Conservation (phyloP, 1,284 basidiomycete genomes). For the Trametes pubescens region DNA sequence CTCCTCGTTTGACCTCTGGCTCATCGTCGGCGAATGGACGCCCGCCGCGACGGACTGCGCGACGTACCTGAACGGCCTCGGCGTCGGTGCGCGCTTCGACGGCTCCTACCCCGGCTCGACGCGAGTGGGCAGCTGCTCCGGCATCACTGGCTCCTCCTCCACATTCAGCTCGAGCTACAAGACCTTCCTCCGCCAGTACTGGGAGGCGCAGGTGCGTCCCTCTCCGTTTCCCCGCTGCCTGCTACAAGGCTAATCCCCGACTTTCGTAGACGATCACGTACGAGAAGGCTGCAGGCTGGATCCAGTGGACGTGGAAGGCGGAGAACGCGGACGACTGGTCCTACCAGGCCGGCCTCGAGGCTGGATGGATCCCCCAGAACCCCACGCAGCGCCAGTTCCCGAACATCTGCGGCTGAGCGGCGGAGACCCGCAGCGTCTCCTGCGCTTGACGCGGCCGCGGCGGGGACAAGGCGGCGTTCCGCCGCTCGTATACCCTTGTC, state of each 20-base stretch:
- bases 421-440: not conserved
- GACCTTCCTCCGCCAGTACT: constrained; percentile 82
- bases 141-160: constrained; percentile 74
- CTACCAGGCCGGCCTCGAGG: constrained; percentile 77
- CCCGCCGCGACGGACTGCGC: constrained; percentile 89
- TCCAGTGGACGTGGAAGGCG: constrained; percentile 68
- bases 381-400: constrained; percentile 60
- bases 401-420: constrained; percentile 53
- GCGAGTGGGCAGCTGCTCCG: constrained; percentile 75
- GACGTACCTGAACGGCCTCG: constrained; percentile 67
- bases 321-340: constrained; percentile 81
- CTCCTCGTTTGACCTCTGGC: constrained; percentile 69
- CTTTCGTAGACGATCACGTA: constrained; percentile 57
- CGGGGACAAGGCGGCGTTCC: not conserved
- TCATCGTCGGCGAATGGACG: constrained; percentile 88
- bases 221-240: constrained; percentile 31
- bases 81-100: constrained; percentile 80
- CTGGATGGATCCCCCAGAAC: constrained; percentile 85
- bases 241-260: constrained; percentile 24
- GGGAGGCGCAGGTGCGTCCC: constrained; percentile 79
- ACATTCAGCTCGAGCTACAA: constrained; percentile 85
- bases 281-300: constrained; percentile 75
- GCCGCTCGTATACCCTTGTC: constrained; percentile 4
- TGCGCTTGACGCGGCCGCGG: not conserved
- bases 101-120: constrained; percentile 76